Percentiles rank a stretch among this genome's conserved stretches.
Evolutionary conservation across 2,329 filamentous ascomycete genomes (phyloP).

Genomic region (Cryphonectria carpinicola): DNA sequence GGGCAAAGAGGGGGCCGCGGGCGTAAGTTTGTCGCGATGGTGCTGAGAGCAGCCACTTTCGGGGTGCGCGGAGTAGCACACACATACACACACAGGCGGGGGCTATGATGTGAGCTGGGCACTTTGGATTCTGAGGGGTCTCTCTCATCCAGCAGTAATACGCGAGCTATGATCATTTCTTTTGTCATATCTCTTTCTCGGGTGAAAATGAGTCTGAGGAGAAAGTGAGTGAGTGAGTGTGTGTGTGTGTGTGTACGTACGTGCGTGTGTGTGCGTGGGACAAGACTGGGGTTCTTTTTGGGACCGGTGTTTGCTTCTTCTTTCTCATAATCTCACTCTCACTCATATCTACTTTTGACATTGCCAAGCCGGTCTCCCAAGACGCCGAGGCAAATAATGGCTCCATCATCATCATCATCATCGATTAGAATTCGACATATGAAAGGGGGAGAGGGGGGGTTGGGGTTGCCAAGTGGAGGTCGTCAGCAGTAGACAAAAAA

Average conservation of each 20-base stretch:
- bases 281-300: not conserved
- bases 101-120: not conserved
- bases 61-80: slow-evolving; percentile 3
- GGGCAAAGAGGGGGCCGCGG: not conserved
- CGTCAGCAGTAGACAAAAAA: not conserved
- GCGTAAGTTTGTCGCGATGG: not conserved
- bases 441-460: not conserved
- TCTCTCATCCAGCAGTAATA: slow-evolving; percentile 3
- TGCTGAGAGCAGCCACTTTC: slow-evolving; percentile 1
- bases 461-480: not conserved
- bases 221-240: not conserved
- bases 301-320: not conserved
- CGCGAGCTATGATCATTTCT: not conserved
- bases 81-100: not conserved
- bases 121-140: not conserved
- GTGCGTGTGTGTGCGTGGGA: too few species aligned
- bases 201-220: not conserved
- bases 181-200: not conserved
- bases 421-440: not conserved
- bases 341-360: not conserved
- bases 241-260: not conserved
- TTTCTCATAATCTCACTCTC: not conserved
- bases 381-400: not conserved
- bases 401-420: not conserved
- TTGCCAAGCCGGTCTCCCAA: not conserved